Conservation (phyloP, 2,329 filamentous ascomycete genomes). For the Nemania sp. region DNA sequence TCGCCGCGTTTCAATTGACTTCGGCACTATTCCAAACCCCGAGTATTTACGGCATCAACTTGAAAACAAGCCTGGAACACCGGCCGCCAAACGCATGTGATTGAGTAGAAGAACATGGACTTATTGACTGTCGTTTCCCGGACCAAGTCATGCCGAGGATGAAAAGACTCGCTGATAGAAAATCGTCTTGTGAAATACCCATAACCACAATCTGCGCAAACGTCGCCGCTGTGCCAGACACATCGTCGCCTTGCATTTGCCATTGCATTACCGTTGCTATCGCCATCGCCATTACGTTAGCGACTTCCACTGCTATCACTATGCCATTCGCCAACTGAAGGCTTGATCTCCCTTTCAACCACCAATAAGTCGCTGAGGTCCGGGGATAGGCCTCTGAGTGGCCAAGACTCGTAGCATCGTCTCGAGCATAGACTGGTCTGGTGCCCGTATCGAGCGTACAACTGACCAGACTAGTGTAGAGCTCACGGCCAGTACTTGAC, state of each 20-base stretch:
- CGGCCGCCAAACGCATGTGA: slow-evolving; percentile 20
- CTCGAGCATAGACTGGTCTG: slow-evolving; percentile 35
- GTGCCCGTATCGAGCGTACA: slow-evolving; percentile 31
- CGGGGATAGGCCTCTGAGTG: slow-evolving; percentile 24
- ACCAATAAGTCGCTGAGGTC: slow-evolving; percentile 24
- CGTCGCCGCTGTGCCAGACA: slow-evolving; percentile 21
- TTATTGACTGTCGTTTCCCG: slow-evolving; percentile 5
- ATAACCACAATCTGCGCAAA: slow-evolving; percentile 15
- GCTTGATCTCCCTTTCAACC: slow-evolving; percentile 11
- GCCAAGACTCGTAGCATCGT: slow-evolving; percentile 15
- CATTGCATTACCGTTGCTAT: slow-evolving; percentile 13
- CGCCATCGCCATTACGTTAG: too few relatives aligned
- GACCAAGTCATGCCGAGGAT: slow-evolving; percentile 7
- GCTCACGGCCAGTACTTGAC: slow-evolving; percentile 32
- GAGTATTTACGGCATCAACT: slow-evolving; percentile 4
- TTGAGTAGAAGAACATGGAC: neutral
- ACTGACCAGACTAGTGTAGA: slow-evolving; percentile 7
- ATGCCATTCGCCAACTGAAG: slow-evolving; percentile 14
- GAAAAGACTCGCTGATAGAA: neutral
- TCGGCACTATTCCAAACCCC: slow-evolving; percentile 12
- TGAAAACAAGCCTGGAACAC: slow-evolving; percentile 2
- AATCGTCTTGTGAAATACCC: slow-evolving; percentile 5
- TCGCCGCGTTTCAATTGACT: slow-evolving; percentile 16
- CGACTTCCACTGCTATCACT: too few relatives aligned
- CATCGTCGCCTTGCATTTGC: neutral